Evolutionary conservation across 257 asterid genomes (phyloP), one percentile per base, ranked within the genome.

Genomic region (Solanum corneliomulleri): DNA sequence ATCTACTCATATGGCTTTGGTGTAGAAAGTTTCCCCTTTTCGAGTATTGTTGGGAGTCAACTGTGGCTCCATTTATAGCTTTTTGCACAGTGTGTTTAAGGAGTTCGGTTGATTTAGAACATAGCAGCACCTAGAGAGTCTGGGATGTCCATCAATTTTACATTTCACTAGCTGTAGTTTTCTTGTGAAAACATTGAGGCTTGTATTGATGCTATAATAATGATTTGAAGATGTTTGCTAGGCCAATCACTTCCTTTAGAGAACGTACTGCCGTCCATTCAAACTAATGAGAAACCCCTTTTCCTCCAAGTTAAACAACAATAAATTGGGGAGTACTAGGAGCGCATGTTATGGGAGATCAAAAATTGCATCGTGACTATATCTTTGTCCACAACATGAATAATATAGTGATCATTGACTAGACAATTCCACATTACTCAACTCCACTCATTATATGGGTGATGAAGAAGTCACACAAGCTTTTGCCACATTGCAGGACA

Each of bases 401-500:
- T 81, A 29, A 15, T n/a, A n/a, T 29, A 29, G 84, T 49, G 85
- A 81, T 78, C 10, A 20, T 29, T 47, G 69, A 27, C 20, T 47
- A 81, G 85, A 81, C 85, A 2, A 29, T 25, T 49, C 44, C 49
- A 7, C 69, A 10, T 18, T 80, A 62, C 69, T 80, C 3, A 39
- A 29, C 45, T 62, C 31, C 8, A 52, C 85, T 47, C 69, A 12
- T 81, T 20, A 29, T 20, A 29, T 49, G 68, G 29, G 21, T 47
- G 84, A 86, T 27, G 56, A 35, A 13, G n/a, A 86, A 56, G 76
- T 66, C 25, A 69, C 16, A 64, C 21, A 68, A 23, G 14, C 35
- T 37, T 11, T 56, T 10, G 68, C 3, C 25, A 15, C 42, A 16
- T 62, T 62, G 88, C 91, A 97, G 99, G 98, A 39, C 89, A 93